These are phyloP conservation scores for Eucalyptus shirleyi DNA, from an alignment of 345 rosid species.

Conservation along the genomic window DNA sequence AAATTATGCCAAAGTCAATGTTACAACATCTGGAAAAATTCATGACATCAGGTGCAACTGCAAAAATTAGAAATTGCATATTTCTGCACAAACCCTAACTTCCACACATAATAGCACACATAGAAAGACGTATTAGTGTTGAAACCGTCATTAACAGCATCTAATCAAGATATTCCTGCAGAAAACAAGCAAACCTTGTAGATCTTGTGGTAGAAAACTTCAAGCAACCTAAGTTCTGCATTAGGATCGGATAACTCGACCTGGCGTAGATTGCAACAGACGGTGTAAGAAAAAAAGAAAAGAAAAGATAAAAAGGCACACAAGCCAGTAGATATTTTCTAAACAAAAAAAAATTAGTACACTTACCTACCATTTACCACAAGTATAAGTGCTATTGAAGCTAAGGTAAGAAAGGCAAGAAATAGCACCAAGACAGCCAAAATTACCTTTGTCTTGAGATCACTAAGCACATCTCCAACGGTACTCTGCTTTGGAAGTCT, in stretches of 20 bases:
- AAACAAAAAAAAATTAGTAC: neutral
- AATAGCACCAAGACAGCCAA: neutral
- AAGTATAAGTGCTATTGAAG: neutral
- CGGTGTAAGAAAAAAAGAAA: neutral
- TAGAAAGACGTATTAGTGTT: neutral
- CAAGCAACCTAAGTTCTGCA: slow-evolving; percentile 90
- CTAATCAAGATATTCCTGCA: neutral
- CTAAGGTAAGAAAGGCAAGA: neutral
- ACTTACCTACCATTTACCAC: neutral
- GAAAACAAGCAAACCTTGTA: slow-evolving; percentile 47
- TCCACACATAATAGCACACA: neutral
- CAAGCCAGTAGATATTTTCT: neutral
- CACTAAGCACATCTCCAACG: slow-evolving; percentile 85
- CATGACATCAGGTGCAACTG: neutral
- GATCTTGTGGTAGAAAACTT: slow-evolving; percentile 90
- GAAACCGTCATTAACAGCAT: neutral
- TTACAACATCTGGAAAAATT: neutral
- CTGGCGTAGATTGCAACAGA: slow-evolving; percentile 28
- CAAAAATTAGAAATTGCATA: neutral
- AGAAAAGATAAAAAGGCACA: neutral
- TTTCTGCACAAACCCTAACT: neutral
- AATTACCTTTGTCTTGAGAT: slow-evolving; percentile 71
- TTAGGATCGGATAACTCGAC: slow-evolving; percentile 84
- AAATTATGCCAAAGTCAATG: neutral
- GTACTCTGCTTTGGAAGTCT: slow-evolving; percentile 92